phyloP scores from a whole-genome alignment of 345 rosid genomes.

The Pugionium dolabratum region DNA sequence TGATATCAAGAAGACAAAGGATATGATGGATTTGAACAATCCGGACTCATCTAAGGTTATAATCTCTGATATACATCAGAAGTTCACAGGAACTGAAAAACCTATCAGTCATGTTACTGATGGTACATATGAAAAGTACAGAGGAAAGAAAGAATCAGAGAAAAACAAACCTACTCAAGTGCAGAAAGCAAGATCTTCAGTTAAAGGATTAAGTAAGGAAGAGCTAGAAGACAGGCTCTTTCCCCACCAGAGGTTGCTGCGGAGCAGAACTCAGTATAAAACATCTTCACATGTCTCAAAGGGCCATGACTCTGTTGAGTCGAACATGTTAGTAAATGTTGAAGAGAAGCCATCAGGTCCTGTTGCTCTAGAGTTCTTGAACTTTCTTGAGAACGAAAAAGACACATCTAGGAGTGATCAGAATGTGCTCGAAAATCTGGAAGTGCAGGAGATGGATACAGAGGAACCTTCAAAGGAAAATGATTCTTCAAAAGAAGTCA shows the following conservation, averaged over 20 bases:
- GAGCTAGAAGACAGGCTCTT: conserved; percentile 90
- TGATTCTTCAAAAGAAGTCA: conserved; percentile 38
- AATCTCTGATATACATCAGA: conserved; percentile 80
- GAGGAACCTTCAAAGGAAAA: conserved; percentile 47
- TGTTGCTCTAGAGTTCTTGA: conserved; percentile 55
- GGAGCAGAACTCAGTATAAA: conserved; percentile 53
- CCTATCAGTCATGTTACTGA: conserved; percentile 55
- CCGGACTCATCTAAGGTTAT: conserved; percentile 71
- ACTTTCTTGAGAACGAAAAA: conserved; percentile 54
- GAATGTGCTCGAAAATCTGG: conserved; percentile 41
- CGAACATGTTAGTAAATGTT: conserved; percentile 34
- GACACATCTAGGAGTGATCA: conserved; percentile 29
- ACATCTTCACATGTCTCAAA: conserved; percentile 38
- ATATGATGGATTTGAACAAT: conserved; percentile 84
- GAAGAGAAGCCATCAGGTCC: conserved; percentile 49
- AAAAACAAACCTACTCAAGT: conserved; percentile 38
- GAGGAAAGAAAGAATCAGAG: conserved; percentile 35
- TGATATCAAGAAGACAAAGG: conserved; percentile 89
- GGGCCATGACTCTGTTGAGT: conserved; percentile 36
- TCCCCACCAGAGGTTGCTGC: conserved; percentile 92
- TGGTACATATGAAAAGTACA: conserved; percentile 45
- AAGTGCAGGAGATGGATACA: conserved; percentile 61
- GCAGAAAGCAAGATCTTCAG: conserved; percentile 43
- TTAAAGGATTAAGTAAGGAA: conserved; percentile 61
- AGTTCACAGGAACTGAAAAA: conserved; percentile 86